phyloP scores from a whole-genome alignment of 768 basidiomycete genomes.

The Dacryopinax spathularia region DNA sequence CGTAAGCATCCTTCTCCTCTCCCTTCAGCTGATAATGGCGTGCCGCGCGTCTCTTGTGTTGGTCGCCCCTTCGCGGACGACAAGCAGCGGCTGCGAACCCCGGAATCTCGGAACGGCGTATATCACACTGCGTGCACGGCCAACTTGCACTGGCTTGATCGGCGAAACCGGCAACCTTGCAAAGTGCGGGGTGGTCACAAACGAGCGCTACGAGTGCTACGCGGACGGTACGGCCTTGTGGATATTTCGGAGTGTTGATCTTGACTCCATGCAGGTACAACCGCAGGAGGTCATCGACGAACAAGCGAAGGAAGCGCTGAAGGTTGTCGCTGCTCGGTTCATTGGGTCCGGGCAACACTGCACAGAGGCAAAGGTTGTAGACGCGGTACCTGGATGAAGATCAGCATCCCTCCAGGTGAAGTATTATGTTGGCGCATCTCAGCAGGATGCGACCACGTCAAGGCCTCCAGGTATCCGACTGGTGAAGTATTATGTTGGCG shows the following conservation, averaged over 20 bases:
- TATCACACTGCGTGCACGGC: constrained; percentile 20
- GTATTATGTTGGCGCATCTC: no score
- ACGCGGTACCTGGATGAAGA: no score
- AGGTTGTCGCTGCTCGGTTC: constrained; percentile 21
- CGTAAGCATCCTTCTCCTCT: neutral
- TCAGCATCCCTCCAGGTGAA: no score
- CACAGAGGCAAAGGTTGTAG: constrained; percentile 15
- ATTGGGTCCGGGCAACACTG: constrained; percentile 19
- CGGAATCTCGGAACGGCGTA: constrained; percentile 18
- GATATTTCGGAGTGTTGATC: constrained; percentile 9
- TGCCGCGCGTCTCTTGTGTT: neutral
- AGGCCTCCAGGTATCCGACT: no score
- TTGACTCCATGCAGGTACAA: constrained; percentile 19
- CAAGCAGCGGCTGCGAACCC: constrained; percentile 15
- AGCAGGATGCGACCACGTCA: no score
- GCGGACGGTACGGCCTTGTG: constrained; percentile 15
- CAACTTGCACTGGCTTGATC: constrained; percentile 17
- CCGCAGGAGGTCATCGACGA: constrained; percentile 22
- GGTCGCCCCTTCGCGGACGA: neutral
- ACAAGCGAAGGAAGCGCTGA: constrained; percentile 17
- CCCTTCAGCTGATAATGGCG: neutral
- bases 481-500: no score
- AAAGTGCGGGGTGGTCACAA: constrained; percentile 22
- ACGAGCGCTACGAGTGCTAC: constrained; percentile 19
- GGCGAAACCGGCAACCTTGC: constrained; percentile 19